A percentile compares a stretch with the other conserved stretches of the same genome.
Evolutionary conservation across 164 flowering plant species (phyloP).

Genomic region (Tetracentron sinense): DNA sequence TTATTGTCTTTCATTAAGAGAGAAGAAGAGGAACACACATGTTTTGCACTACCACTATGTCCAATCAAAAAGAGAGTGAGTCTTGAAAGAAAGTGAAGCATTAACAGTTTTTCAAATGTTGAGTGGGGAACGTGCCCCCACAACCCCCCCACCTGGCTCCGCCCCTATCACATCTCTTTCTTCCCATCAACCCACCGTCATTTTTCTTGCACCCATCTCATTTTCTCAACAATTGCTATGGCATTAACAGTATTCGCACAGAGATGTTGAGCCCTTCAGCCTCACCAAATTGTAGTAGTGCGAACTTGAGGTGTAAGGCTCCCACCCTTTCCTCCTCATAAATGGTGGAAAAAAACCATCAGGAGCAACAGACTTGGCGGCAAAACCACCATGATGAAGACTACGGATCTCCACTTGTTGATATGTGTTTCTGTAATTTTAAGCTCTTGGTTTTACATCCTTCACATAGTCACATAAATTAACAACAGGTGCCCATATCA

Average conservation of each 20-base stretch:
- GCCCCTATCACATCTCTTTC: slow-evolving; percentile 30
- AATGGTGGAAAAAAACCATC: slow-evolving; percentile 26
- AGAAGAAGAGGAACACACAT: too few relatives aligned
- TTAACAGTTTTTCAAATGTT: too few relatives aligned
- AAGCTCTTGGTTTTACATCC: slow-evolving; percentile 32
- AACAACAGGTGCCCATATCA: slow-evolving; percentile 36
- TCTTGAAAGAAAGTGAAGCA: too few relatives aligned
- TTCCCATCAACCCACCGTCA: slow-evolving; percentile 34
- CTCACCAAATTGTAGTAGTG: slow-evolving; percentile 17
- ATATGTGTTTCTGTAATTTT: slow-evolving; percentile 33
- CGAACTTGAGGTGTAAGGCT: slow-evolving; percentile 5
- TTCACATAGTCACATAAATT: slow-evolving; percentile 18
- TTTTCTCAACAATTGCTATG: slow-evolving; percentile 33
- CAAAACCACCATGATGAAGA: background rate
- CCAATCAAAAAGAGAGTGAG: too few relatives aligned
- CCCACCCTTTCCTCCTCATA: slow-evolving; percentile 30
- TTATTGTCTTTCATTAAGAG: too few relatives aligned
- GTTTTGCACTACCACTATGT: too few relatives aligned
- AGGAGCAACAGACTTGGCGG: slow-evolving; percentile 23
- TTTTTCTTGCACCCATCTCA: slow-evolving; percentile 53
- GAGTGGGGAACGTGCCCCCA: too few relatives aligned
- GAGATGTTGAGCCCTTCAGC: slow-evolving; percentile 29
- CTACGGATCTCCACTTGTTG: slow-evolving; percentile 36
- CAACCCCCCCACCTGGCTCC: too few relatives aligned
- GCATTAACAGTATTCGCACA: slow-evolving; percentile 25